Evolutionary conservation across 2,329 filamentous ascomycete species (phyloP).

Genomic region (Massarina eburnea): DNA sequence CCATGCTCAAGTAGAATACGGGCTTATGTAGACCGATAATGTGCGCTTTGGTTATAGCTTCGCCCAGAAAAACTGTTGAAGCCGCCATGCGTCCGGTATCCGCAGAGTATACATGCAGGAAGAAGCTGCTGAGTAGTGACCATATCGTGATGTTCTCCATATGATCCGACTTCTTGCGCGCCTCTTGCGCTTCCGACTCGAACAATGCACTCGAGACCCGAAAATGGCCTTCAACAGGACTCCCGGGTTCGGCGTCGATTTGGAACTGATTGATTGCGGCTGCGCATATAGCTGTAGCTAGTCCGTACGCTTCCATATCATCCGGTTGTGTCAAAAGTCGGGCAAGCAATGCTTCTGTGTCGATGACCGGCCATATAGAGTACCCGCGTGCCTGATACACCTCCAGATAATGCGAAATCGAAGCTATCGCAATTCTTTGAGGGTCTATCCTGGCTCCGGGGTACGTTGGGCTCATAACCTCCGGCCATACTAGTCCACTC

Average conservation of each 20-base stretch:
- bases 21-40: conserved; percentile 34
- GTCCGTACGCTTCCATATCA: conserved; percentile 34
- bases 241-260: conserved; percentile 32
- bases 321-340: conserved; percentile 35
- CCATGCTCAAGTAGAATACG: conserved; percentile 27
- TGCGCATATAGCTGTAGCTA: conserved; percentile 37
- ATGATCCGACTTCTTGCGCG: conserved; percentile 33
- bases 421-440: conserved; percentile 34
- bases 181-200: conserved; percentile 31
- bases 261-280: conserved; percentile 40
- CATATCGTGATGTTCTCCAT: conserved; percentile 33
- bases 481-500: conserved; percentile 29
- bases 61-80: conserved; percentile 35
- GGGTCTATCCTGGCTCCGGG: conserved; percentile 15
- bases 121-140: conserved; percentile 35
- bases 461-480: conserved; percentile 22
- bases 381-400: conserved; percentile 35
- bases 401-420: conserved; percentile 36
- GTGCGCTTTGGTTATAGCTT: conserved; percentile 38
- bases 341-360: conserved; percentile 34
- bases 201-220: conserved; percentile 33
- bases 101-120: conserved; percentile 38
- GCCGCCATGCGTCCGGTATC: conserved; percentile 39
- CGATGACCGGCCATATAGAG: conserved; percentile 39
- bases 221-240: conserved; percentile 35